A percentile compares a stretch with the other conserved stretches of the same genome.
phyloP scores from a whole-genome alignment of 805 yeast species.

The Kluyveromyces wickerhamii region DNA sequence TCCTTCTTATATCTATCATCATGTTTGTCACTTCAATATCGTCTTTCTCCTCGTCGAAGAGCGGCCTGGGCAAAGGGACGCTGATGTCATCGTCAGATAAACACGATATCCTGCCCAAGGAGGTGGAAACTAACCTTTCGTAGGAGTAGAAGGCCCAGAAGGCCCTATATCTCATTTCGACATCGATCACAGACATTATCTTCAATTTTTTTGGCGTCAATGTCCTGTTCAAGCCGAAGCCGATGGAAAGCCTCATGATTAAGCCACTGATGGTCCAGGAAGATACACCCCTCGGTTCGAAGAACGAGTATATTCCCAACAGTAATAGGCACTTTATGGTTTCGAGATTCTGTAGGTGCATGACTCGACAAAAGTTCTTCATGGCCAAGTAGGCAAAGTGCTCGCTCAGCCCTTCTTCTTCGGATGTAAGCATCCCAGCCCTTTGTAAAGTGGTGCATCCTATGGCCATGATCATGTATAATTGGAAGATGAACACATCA shows the following conservation, averaged over 20 bases:
- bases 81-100: conserved; percentile 45
- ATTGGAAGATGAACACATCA: conserved; percentile 33
- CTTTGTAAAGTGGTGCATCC: conserved; percentile 45
- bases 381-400: conserved; percentile 37
- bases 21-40: conserved; percentile 35
- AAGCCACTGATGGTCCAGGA: conserved; percentile 48
- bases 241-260: conserved; percentile 36
- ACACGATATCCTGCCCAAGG: conserved; percentile 42
- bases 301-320: conserved; percentile 43
- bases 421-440: conserved; percentile 31
- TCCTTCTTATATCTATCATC: conserved; percentile 36
- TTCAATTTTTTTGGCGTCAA: conserved; percentile 24
- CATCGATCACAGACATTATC: conserved; percentile 28
- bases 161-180: conserved; percentile 38
- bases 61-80: conserved; percentile 34
- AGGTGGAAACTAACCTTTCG: conserved; percentile 41
- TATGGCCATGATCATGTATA: conserved; percentile 46
- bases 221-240: conserved; percentile 40
- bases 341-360: conserved; percentile 34
- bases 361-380: conserved; percentile 32
- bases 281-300: conserved; percentile 41
- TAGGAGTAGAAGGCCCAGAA: conserved; percentile 44
- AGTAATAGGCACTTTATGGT: conserved; percentile 37
- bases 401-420: conserved; percentile 33
- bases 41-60: conserved; percentile 35